Base-by-base conservation (phyloP, 2,329 filamentous ascomycete genomes). In the Saccharata proteae region DNA sequence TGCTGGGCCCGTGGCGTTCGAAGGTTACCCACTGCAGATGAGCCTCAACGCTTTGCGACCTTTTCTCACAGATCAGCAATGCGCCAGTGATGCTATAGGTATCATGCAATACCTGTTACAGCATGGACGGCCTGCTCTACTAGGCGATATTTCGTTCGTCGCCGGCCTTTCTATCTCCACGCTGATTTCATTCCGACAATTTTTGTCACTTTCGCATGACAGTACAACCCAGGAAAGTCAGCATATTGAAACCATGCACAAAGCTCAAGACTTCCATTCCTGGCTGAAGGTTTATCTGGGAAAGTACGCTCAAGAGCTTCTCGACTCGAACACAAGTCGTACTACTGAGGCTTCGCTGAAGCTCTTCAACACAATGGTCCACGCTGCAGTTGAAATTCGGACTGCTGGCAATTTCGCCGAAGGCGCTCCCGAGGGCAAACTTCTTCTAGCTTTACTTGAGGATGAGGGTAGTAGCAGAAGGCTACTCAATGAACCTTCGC, bases 11-110 rank as follows among this genome's bases (percentile, higher is more conserved):
- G 66, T 76, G 30, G 81, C 80, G n/a, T 64, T 79, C 15, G 62
- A 73, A 23, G 80, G 79, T 0, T 96, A 96, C 48, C 81, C 84
- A 8, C 54, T 94, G 10, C 83, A 98, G 52, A 90, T 94, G 81
- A 65, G 93, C 1, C 65, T 98, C 2, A 81, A 85, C 45, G 78
- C 80, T 2, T 64, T 93, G 13, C 69, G 80, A 7, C 74, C 76
- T 0, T 92, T 85, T 42, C 62, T 96, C 5, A 77, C 78, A 1
- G 79, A 96, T 43, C 69, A 77, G 0, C 80, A 92, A 47, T 96
- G 88, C 53, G 81, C 86, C 7, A 83, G 93, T 47, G 90, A 98
- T 58, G 77, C 82, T 2, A 66, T 96, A 26, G 88, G 86, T 0
- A 71, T 98, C 19, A 75, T 81, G 37, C 80, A 84, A 51, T 94